These are phyloP conservation scores for Calocybe indica DNA, from an alignment of 768 basidiomycete genomes.

Conservation along the genomic window DNA sequence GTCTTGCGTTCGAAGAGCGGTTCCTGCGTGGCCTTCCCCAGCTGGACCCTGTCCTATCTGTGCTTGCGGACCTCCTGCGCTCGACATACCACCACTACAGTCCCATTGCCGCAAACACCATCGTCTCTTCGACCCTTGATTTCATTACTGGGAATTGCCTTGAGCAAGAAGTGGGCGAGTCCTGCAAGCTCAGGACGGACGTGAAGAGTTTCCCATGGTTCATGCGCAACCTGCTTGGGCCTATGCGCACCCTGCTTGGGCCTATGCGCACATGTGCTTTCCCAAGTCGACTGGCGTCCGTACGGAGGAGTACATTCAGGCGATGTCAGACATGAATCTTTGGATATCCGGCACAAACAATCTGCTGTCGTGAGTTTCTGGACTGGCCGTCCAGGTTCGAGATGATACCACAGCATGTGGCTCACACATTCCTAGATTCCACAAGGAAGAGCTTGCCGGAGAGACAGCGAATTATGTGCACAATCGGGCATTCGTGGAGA, in stretches of 20 bases:
- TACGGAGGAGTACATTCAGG: conserved; percentile 2
- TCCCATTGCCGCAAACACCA: conserved; percentile 4
- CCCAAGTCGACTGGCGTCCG: not conserved
- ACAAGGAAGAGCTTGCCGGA: conserved; percentile 6
- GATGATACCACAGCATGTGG: no score
- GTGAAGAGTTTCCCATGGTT: conserved; percentile 3
- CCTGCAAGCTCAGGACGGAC: not conserved
- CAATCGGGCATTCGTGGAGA: conserved; percentile 1
- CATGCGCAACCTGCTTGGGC: conserved; percentile 4
- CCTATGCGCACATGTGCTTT: conserved; percentile 4
- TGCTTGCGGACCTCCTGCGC: conserved; percentile 2
- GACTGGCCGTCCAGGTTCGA: not conserved
- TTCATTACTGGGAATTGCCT: conserved; percentile 3
- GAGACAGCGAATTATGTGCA: conserved; percentile 6
- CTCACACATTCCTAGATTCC: not conserved
- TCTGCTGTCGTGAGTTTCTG: conserved; percentile 8
- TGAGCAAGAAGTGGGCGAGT: conserved; percentile 1
- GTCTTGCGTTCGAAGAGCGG: conserved; percentile 7
- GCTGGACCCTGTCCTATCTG: conserved; percentile 7
- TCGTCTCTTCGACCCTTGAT: conserved; percentile 7
- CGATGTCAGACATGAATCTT: conserved; percentile 8
- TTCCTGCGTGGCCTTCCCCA: conserved; percentile 6
- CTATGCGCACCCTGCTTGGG: conserved; percentile 1
- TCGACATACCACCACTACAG: conserved; percentile 4
- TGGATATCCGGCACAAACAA: conserved; percentile 9